Base-by-base conservation (phyloP, 495 filamentous ascomycete genomes). In the Podospora conica region DNA sequence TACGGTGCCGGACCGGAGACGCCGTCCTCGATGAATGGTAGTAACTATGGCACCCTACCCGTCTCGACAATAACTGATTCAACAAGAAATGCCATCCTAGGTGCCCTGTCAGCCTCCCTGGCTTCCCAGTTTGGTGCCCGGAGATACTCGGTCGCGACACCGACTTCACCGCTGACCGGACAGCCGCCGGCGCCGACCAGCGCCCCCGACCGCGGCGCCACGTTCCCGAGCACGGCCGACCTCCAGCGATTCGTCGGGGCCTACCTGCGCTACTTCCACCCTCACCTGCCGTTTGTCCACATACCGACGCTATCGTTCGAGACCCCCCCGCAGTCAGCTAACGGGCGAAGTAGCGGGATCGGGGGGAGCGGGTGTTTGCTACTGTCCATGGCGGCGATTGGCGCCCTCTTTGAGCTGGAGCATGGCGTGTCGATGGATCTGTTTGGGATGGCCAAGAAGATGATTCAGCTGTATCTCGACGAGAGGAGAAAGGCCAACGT, bases 381-480 rank as follows among this genome's bases (percentile, higher is more conserved):
- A 63, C 83, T 98, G 20, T 95, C 93, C 9, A 98, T 98, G 88
- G 92, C 96, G 60, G 92, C 95, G 60, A 96, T 98, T 69, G 95
- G 95, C 58, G 92, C 95, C 40, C 78, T 96, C n/a, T 97, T 96
- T 76, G 95, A 97, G 77, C 87, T 88, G 70, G 94, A 97, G 54
- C 84, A 87, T 40, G 78, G 83, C 25, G 83, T 88, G 29, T 95
- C 92, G 27, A 90, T 91, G 74, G 91, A 96, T 22, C 79, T 98
- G 10, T 97, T 97, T 74, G 92, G 96, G 70, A 87, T 91, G 70
- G 91, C 96, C 27, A 96, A 96, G 80, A 95, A 91, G 79, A 93
- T 96, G 87, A 96, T 98, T 65, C 89, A 92, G 65, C 77, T 94
- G 58, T 96, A 96, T 76, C 84, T 98, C 48, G 96, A 98, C 77